These are phyloP conservation scores for Hypocreales sp. DNA, from an alignment of 2,329 filamentous ascomycete species.

Conservation along the genomic window DNA sequence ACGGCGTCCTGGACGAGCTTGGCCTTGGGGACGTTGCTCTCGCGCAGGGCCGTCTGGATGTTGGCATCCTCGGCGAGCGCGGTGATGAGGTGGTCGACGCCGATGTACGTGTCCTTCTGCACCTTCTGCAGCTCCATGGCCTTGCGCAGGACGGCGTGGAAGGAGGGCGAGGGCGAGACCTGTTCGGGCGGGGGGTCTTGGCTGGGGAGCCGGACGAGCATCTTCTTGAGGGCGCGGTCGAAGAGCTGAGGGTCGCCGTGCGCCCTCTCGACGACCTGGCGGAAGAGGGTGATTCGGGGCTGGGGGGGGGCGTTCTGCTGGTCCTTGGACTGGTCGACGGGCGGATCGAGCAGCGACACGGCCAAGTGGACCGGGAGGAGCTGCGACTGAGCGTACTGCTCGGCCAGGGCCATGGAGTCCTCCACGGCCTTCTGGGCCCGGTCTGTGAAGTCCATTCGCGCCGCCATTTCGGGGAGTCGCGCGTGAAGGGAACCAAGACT, in stretches of 20 bases:
- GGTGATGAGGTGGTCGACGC: constrained; percentile 86
- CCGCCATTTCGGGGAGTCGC: constrained; percentile 36
- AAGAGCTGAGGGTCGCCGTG: constrained; percentile 85
- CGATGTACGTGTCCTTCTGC: constrained; percentile 93
- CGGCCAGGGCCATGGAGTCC: constrained; percentile 75
- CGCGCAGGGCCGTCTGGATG: constrained; percentile 60
- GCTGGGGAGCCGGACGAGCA: constrained; percentile 75
- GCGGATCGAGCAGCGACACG: constrained; percentile 63
- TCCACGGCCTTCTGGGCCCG: constrained; percentile 78
- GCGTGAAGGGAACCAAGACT: neutral
- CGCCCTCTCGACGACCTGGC: constrained; percentile 85
- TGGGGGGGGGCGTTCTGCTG: constrained; percentile 61
- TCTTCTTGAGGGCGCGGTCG: constrained; percentile 82
- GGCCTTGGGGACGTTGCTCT: constrained; percentile 79
- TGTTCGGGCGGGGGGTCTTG: constrained; percentile 91
- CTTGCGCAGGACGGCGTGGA: constrained; percentile 68
- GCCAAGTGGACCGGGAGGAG: constrained; percentile 83
- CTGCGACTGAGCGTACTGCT: constrained; percentile 84
- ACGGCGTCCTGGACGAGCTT: constrained; percentile 89
- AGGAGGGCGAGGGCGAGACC: constrained; percentile 66
- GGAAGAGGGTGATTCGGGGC: constrained; percentile 61
- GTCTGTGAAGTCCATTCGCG: constrained; percentile 85
- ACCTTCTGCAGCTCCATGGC: constrained; percentile 86
- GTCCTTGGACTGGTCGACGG: constrained; percentile 63
- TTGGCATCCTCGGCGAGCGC: constrained; percentile 64